Percentiles rank a stretch among this genome's conserved stretches.
Conservation (phyloP, 768 basidiomycete genomes). For the Grammothele lineata region DNA sequence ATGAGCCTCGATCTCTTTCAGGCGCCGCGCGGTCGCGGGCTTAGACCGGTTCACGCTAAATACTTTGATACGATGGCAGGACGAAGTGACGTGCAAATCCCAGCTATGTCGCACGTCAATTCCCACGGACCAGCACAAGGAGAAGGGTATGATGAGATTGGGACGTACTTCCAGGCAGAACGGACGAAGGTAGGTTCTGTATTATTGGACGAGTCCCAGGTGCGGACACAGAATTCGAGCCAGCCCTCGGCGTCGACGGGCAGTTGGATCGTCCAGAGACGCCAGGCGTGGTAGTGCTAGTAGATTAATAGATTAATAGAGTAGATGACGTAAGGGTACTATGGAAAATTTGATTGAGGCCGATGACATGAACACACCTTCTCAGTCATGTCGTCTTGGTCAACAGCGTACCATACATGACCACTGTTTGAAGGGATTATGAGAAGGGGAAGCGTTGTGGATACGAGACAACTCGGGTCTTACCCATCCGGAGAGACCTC, state of each 20-base stretch:
- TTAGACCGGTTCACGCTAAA: slow-evolving; percentile 46
- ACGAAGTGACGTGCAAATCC: slow-evolving; percentile 52
- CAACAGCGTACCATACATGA: slow-evolving; percentile 46
- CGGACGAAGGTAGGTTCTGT: slow-evolving; percentile 53
- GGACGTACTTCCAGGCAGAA: slow-evolving; percentile 49
- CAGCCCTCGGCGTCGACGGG: slow-evolving; percentile 54
- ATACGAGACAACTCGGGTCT: slow-evolving; percentile 1
- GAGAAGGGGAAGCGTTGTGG: neutral
- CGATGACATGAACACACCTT: slow-evolving; percentile 28
- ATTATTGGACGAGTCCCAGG: slow-evolving; percentile 57
- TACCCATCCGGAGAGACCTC: slow-evolving; percentile 49
- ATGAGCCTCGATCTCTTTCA: slow-evolving; percentile 35
- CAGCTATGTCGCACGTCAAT: slow-evolving; percentile 37
- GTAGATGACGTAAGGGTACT: too few species aligned
- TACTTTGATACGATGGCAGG: slow-evolving; percentile 49
- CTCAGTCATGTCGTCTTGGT: slow-evolving; percentile 43
- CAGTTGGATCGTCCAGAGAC: slow-evolving; percentile 48
- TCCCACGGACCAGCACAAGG: neutral
- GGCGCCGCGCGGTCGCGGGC: slow-evolving; percentile 39
- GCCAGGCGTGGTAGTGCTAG: slow-evolving; percentile 52
- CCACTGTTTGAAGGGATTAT: slow-evolving; percentile 28
- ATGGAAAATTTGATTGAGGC: too few species aligned
- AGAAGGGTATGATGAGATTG: neutral
- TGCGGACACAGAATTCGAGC: slow-evolving; percentile 51
- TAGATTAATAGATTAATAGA: too few species aligned